Evolutionary conservation across 202 grass and related monocot genomes (phyloP), one percentile per base, ranked within the genome.

Genomic region (Schoenoplectus triqueter): DNA sequence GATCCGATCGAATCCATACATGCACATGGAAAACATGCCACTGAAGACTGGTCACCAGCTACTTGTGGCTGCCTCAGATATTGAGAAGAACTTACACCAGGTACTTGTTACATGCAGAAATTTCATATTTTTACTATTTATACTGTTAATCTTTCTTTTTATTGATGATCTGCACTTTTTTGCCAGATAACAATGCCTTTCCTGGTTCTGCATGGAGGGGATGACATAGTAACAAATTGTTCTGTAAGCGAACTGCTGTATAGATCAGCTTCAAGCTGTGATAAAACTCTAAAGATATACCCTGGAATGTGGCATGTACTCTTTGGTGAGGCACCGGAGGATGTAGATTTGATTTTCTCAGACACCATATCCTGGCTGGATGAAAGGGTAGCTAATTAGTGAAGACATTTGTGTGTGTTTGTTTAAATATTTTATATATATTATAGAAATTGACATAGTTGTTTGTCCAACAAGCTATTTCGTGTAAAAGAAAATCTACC

Each of bases 281-380:
- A 97, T 75, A 97, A 92, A 64, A 87, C 87, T 5, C 83, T 97
- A n/a, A 97, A 91, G 78, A 40, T 97, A 44, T 97, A 94, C 69
- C 86, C 92, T 1, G 88, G 95, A 71, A 93, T 94, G 92, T 94
- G 87, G 90, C 95, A 92, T 78, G 89, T 86, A 0, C 89, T 93
- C 78, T 89, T 78, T 59, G 92, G 82, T 3, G 95, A 94, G 61
- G 64, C 19, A 2, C 86, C 70, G 1, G 90, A 91, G 42, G 89
- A 90, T 59, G 84, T 90, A 8, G 88, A 93, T 6, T 84, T 87
- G 15, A 80, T 97, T 66, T 94, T 92, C 62, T 66, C 85, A 10
- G 95, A 90, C 9, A 88, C 92, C 3, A 86, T 91, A 20, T 92
- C 85, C 0, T 97, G 95, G 92, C 80, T 90, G 0, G 63, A 91